Percentiles rank a stretch among this genome's conserved stretches.
These are phyloP conservation scores for Handroanthus guayacan DNA, from an alignment of 257 asterid species.

Conservation along the genomic window DNA sequence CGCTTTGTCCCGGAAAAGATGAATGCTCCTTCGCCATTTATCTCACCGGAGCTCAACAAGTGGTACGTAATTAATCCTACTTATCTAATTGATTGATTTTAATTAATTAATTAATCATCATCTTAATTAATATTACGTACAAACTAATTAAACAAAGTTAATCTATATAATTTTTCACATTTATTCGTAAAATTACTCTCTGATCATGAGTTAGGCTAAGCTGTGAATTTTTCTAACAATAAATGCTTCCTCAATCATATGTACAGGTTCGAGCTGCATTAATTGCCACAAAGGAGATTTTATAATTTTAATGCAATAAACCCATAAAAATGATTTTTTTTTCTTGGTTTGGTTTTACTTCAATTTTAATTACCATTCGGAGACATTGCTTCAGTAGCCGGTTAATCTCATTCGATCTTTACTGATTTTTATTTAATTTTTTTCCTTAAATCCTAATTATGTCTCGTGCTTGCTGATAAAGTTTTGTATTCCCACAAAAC, in stretches of 20 bases:
- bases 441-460: not conserved
- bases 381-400: slow-evolving; percentile 27
- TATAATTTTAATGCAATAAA: not conserved
- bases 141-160: no score
- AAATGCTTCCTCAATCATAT: not conserved
- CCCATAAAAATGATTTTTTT: not conserved
- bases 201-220: slow-evolving; percentile 7
- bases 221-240: slow-evolving; percentile 15
- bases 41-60: slow-evolving; percentile 89
- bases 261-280: slow-evolving; percentile 11
- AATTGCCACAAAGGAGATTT: slow-evolving; percentile 3
- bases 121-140: not conserved
- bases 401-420: not conserved
- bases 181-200: no score
- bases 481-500: not conserved
- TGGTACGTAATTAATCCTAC: slow-evolving; percentile 46
- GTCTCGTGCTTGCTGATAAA: not conserved
- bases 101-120: not conserved
- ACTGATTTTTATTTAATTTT: not conserved
- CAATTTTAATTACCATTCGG: slow-evolving; percentile 17
- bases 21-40: slow-evolving; percentile 86
- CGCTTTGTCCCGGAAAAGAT: slow-evolving; percentile 82
- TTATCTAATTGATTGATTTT: no score
- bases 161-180: not conserved
- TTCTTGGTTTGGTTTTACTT: not conserved